phyloP scores from a whole-genome alignment of 495 filamentous ascomycete genomes.

The Xylaria bambusicola region DNA sequence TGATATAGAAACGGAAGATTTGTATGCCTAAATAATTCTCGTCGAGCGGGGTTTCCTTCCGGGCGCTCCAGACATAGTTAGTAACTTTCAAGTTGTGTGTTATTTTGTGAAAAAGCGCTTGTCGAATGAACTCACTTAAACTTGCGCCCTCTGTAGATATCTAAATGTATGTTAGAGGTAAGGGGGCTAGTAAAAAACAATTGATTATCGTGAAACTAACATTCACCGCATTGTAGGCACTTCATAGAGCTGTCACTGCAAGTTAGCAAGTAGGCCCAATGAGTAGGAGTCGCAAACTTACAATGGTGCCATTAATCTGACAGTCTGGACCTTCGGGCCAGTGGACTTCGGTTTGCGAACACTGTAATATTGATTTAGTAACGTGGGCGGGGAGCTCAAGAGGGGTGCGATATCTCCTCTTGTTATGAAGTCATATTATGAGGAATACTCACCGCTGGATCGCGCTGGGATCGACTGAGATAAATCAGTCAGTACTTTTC shows the following conservation, averaged over 20 bases:
- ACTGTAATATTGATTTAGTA: slow-evolving; percentile 3
- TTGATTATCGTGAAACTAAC: not conserved
- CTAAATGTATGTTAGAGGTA: slow-evolving; percentile 54
- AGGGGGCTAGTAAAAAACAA: not conserved
- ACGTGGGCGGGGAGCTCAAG: not conserved
- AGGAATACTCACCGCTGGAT: slow-evolving; percentile 51
- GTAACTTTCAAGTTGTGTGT: not conserved
- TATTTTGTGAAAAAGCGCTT: not conserved
- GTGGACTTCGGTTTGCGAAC: slow-evolving; percentile 65
- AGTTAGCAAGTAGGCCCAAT: slow-evolving; percentile 5
- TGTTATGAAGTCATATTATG: not conserved
- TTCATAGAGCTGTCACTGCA: slow-evolving; percentile 64
- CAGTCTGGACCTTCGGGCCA: slow-evolving; percentile 81
- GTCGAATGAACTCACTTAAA: slow-evolving; percentile 51
- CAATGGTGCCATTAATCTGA: slow-evolving; percentile 97
- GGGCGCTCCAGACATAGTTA: slow-evolving; percentile 47
- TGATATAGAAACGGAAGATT: slow-evolving; percentile 82
- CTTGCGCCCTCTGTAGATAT: slow-evolving; percentile 94
- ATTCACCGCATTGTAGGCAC: slow-evolving; percentile 75
- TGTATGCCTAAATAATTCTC: slow-evolving; percentile 88
- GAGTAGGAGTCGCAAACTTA: not conserved
- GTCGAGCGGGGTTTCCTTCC: slow-evolving; percentile 83
- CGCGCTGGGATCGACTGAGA: slow-evolving; percentile 75
- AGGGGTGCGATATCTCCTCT: not conserved
- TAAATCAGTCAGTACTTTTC: slow-evolving; percentile 9